Evolutionary conservation across 1,284 basidiomycete genomes (phyloP), one percentile per base, ranked within the genome.

Genomic region (Apiotrichum sp.): DNA sequence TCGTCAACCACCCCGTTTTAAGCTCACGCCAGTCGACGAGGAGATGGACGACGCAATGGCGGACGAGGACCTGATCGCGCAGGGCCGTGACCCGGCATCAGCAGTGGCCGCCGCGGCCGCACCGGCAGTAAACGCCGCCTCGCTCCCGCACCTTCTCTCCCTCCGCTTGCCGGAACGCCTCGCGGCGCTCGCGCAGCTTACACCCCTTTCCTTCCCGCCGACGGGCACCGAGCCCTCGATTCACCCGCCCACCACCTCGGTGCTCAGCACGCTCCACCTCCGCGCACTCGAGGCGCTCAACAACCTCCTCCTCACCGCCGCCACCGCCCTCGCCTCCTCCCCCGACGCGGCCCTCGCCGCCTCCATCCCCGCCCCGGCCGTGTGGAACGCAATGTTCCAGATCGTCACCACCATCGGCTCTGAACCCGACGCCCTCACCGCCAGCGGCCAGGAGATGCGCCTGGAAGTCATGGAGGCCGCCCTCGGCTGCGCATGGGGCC

Each of bases 241-340:
- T 13, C 88, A 93, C 70, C 88, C 88, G 44, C 90, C 89, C 2
- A 91, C 86, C 11, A 93, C 90, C 0, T 88, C 89, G 9, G 85
- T 81, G 7, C 81, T 95, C 40, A 83, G 86, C 58, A 82, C 85
- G 1, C 83, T 95, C 46, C 91, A 95, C 70, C 80, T 90, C 50
- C 81, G 86, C 58, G 89, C 91, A 6, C 80, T 93, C 49, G 91
- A 95, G 73, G 92, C 90, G 64, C 81, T 96, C 55, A 93, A 91
- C 71, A 96, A 97, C 73, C 80, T 93, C 13, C 86, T 93, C 66
- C 79, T 95, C 49, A 86, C 89, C 1, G 79, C 74, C 10, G 71
- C 72, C 4, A 71, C 75, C 1, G 48, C 62, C 2, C 40, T 53
- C 8, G 38, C 48, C 16, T 54, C 40, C 54, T 55, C 35, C 4